Conservation (phyloP, 495 filamentous ascomycete genomes). For the Talaromyces wortmannii region DNA sequence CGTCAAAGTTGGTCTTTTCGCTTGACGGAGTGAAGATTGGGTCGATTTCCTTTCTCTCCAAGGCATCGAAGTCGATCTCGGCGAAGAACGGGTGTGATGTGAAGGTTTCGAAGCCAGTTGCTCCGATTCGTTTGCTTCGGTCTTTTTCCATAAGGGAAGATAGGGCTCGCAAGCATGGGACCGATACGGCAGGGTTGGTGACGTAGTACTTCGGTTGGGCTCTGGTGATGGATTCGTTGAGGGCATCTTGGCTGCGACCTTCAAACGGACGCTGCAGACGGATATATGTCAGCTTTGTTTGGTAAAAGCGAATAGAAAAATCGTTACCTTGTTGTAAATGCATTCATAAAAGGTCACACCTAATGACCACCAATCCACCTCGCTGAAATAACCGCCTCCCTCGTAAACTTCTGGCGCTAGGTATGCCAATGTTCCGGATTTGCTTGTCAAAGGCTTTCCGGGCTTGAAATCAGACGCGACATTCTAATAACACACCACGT, state of each 20-base stretch:
- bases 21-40: conserved; percentile 88
- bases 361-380: conserved; percentile 98
- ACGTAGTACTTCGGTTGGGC: conserved; percentile 81
- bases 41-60: conserved; percentile 84
- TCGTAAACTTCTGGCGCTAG: conserved; percentile 93
- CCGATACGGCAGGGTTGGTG: conserved; percentile 81
- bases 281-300: conserved; percentile 17
- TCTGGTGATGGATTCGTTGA: conserved; percentile 76
- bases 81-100: conserved; percentile 85
- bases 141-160: conserved; percentile 75
- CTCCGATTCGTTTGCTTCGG: conserved; percentile 71
- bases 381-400: conserved; percentile 75
- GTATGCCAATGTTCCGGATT: conserved; percentile 93
- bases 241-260: conserved; percentile 70
- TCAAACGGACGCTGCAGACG: conserved; percentile 73
- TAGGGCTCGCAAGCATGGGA: conserved; percentile 80
- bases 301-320: not conserved
- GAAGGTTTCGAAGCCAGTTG: conserved; percentile 70
- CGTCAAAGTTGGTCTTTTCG: conserved; percentile 98
- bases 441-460: conserved; percentile 82
- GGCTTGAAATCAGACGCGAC: conserved; percentile 89
- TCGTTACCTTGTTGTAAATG: conserved; percentile 89
- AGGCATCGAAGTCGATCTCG: conserved; percentile 72
- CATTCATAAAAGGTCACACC: conserved; percentile 98
- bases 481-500: conserved; percentile 53